A percentile compares a stretch with the other conserved stretches of the same genome.
phyloP scores from a whole-genome alignment of 805 yeast genomes.

The Tetrapisispora taiwanensis region DNA sequence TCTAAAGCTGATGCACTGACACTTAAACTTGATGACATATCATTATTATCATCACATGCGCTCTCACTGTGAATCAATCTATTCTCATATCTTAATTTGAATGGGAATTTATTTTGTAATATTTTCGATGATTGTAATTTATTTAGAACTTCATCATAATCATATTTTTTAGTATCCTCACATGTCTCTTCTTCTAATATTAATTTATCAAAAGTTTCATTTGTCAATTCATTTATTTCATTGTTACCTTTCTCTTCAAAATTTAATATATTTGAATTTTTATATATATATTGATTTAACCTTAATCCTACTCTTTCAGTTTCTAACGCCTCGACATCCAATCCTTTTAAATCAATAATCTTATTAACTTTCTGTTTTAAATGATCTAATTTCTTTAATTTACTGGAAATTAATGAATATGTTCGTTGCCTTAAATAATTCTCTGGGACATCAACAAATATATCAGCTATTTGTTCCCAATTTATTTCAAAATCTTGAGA shows the following conservation, averaged over 20 bases:
- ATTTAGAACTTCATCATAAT: slow-evolving; percentile 6
- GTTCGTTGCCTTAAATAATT: slow-evolving; percentile 23
- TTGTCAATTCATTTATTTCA: no score
- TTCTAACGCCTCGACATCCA: not conserved
- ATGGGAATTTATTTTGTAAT: slow-evolving; percentile 9
- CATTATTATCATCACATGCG: slow-evolving; percentile 25
- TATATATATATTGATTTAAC: not conserved
- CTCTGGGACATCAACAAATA: slow-evolving; percentile 28
- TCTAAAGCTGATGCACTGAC: slow-evolving; percentile 34
- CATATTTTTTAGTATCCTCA: not conserved
- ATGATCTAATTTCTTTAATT: slow-evolving; percentile 9
- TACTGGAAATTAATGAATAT: slow-evolving; percentile 21
- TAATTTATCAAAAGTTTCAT: no score
- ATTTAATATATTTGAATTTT: no score
- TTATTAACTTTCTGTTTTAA: not conserved
- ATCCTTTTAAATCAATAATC: not conserved
- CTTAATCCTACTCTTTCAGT: not conserved
- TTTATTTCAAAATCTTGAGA: slow-evolving; percentile 19
- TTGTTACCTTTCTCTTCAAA: no score
- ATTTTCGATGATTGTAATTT: slow-evolving; percentile 22
- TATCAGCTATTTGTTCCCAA: slow-evolving; percentile 27
- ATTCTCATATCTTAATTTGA: slow-evolving; percentile 2
- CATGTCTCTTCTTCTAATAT: not conserved
- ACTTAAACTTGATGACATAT: slow-evolving; percentile 31
- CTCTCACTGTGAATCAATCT: not conserved